These are phyloP conservation scores for Colletotrichum somersetense DNA, from an alignment of 2,329 filamentous ascomycete species.

Conservation along the genomic window DNA sequence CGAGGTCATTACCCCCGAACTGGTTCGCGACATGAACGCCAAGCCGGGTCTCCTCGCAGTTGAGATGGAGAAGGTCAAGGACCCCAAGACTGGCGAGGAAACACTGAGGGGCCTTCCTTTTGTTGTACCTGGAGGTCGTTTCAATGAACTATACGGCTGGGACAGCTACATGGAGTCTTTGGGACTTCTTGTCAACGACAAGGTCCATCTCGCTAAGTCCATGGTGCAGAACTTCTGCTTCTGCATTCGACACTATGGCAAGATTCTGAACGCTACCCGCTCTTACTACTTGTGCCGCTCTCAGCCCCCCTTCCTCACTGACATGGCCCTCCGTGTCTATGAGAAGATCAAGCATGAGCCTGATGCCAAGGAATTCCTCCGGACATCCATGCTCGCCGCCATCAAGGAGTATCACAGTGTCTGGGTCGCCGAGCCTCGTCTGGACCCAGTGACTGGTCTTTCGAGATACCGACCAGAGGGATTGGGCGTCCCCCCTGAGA, in stretches of 20 bases:
- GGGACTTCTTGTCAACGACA: slow-evolving; percentile 86
- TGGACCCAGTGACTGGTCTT: slow-evolving; percentile 82
- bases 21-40: slow-evolving; percentile 85
- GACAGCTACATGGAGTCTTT: slow-evolving; percentile 99
- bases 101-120: slow-evolving; percentile 87
- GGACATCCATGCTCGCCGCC: slow-evolving; percentile 83
- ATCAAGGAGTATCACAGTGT: slow-evolving; percentile 97
- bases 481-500: slow-evolving; percentile 89
- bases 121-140: slow-evolving; percentile 95
- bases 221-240: slow-evolving; percentile 99
- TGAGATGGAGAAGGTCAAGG: slow-evolving; percentile 82
- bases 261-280: slow-evolving; percentile 96
- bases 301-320: slow-evolving; percentile 95
- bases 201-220: slow-evolving; percentile 87
- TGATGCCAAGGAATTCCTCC: slow-evolving; percentile 84
- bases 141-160: slow-evolving; percentile 99
- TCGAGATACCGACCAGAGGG: slow-evolving; percentile 89
- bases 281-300: slow-evolving; percentile 96
- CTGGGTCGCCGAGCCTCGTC: slow-evolving; percentile 83
- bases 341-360: slow-evolving; percentile 92
- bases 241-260: slow-evolving; percentile 97
- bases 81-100: slow-evolving; percentile 76
- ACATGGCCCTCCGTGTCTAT: slow-evolving; percentile 95
- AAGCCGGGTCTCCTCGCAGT: slow-evolving; percentile 92
- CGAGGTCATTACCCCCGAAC: slow-evolving; percentile 81